Conservation (phyloP, 2,329 filamentous ascomycete species). For the Diaporthe velutina region DNA sequence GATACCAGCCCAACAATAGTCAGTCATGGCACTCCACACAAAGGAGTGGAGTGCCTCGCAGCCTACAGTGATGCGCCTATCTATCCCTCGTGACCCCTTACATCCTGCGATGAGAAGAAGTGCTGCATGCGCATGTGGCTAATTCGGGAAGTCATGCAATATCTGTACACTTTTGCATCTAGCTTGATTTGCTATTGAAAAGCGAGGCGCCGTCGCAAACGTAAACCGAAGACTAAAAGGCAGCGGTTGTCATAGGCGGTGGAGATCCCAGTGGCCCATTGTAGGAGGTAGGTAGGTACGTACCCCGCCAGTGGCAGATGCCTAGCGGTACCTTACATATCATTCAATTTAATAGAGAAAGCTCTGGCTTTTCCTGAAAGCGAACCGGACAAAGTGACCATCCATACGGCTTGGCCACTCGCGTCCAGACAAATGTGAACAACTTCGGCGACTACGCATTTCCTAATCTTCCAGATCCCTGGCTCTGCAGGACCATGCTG, state of each 20-base stretch:
- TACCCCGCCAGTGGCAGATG: conserved; percentile 20
- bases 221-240: not conserved
- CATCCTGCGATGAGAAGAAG: not conserved
- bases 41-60: not conserved
- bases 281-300: conserved; percentile 2
- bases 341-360: not conserved
- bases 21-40: not conserved
- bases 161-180: not conserved
- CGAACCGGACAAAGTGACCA: conserved; percentile 22
- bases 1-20: conserved; percentile 23
- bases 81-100: not conserved
- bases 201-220: not conserved
- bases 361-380: conserved; percentile 4
- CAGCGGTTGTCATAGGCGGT: not conserved
- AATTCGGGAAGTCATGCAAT: not conserved
- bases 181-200: not conserved
- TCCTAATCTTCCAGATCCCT: conserved; percentile 33
- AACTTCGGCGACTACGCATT: conserved; percentile 8
- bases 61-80: not conserved
- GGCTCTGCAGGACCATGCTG: conserved; percentile 21
- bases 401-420: conserved; percentile 16
- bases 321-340: conserved; percentile 15
- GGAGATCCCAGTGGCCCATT: not conserved
- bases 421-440: conserved; percentile 27
- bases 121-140: not conserved